phyloP scores from a whole-genome alignment of 1,284 basidiomycete species.

The Mycosarcoma mackinlayi region DNA sequence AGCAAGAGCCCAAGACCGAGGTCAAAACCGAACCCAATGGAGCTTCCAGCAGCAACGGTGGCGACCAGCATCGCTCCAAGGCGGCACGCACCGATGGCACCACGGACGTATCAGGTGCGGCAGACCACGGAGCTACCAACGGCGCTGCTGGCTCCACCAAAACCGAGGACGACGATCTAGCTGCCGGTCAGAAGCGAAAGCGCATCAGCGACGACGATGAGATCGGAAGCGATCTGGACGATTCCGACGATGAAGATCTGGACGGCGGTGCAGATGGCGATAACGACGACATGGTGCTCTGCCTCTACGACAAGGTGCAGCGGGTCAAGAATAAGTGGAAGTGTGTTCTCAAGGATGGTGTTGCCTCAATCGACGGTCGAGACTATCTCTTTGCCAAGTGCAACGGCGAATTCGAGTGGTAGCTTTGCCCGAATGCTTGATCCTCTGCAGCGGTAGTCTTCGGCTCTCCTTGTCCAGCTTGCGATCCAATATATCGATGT shows the following conservation, averaged over 20 bases:
- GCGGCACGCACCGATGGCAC: slow-evolving; percentile 36
- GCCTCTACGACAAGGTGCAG: slow-evolving; percentile 98
- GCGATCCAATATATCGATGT: no score
- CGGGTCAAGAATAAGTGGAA: slow-evolving; percentile 99
- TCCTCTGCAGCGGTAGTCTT: no score
- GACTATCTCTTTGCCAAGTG: slow-evolving; percentile 98
- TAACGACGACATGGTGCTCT: slow-evolving; percentile 88
- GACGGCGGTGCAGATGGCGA: slow-evolving; percentile 72
- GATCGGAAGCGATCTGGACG: slow-evolving; percentile 95
- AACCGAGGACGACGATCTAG: slow-evolving; percentile 26
- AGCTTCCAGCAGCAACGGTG: slow-evolving; percentile 15
- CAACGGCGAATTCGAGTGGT: slow-evolving; percentile 70
- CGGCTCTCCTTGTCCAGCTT: not conserved
- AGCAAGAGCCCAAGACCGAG: slow-evolving; percentile 33
- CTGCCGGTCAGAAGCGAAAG: slow-evolving; percentile 59
- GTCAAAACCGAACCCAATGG: slow-evolving; percentile 36
- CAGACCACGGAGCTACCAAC: slow-evolving; percentile 3
- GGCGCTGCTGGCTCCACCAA: slow-evolving; percentile 10
- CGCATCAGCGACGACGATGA: slow-evolving; percentile 76
- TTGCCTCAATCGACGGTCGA: slow-evolving; percentile 95
- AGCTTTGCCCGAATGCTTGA: not conserved
- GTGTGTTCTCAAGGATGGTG: slow-evolving; percentile 97
- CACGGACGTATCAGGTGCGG: slow-evolving; percentile 28
- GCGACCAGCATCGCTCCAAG: slow-evolving; percentile 44
- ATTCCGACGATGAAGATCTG: slow-evolving; percentile 77